Evolutionary conservation across 371 early-diverging fungal species (phyloP), one percentile per base, ranked within the genome.

Genomic region (Fennellomyces sp.): DNA sequence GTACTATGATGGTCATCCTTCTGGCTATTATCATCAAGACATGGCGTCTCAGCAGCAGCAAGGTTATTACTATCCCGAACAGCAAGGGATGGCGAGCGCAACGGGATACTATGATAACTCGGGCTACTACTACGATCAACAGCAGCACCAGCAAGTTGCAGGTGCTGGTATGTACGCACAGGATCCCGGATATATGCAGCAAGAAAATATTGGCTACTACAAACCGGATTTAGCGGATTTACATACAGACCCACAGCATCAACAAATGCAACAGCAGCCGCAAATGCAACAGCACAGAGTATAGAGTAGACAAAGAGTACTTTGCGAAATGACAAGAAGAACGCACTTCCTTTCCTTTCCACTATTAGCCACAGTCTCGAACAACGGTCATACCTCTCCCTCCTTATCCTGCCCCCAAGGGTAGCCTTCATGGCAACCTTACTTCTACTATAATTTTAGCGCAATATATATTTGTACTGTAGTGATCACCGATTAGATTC

Each of bases 161-260:
- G 45, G 23, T 45, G 45, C 45, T 45, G 45, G 45, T 45, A 45
- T 45, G 45, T 45, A 45, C 12, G 45, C 23, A 23, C 45, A 45
- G n/a, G 45, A 45, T 21, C 45, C 45, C 1, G 45, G 23, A 21
- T 45, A 45, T 23, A 23, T 45, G 45, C 45, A 45, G n/a, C 45
- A 45, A 45, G 35, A 6, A 33, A 33, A 39, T 42, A 28, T 47
- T 41, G 65, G 58, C 15, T 65, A 56, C 45, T 65, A 65, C 31
- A 63, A 59, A 27, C 68, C 68, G 5, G 60, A 63, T 60, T 26
- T 63, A 3, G 62, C 63, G 13, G 66, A 54, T 58, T 53, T 52
- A 31, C 45, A 53, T 45, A 27, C 53, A 1, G 45, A 45, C 6
- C 35, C 35, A 33, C 35, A 33, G 13, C 35, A 33, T 45, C 45